phyloP scores from a whole-genome alignment of 2,329 filamentous ascomycete species.

The Podosphaera fusca region DNA sequence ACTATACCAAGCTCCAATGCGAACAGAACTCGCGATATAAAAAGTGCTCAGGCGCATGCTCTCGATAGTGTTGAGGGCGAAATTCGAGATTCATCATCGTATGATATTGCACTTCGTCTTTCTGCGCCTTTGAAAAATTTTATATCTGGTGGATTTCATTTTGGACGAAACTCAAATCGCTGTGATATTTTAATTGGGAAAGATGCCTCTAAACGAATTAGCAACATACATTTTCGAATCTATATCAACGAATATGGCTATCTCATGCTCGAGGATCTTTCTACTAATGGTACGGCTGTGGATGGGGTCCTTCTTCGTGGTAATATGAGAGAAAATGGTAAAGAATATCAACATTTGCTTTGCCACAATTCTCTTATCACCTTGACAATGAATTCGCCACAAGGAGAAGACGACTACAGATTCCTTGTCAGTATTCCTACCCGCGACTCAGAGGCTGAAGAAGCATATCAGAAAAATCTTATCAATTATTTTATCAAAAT shows the following conservation, averaged over 20 bases:
- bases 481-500: slow-evolving; percentile 34
- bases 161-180: slow-evolving; percentile 49
- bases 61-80: slow-evolving; percentile 4
- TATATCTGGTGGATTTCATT: slow-evolving; percentile 46
- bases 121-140: slow-evolving; percentile 50
- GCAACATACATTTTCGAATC: slow-evolving; percentile 90
- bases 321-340: slow-evolving; percentile 23
- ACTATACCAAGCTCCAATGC: slow-evolving; percentile 26
- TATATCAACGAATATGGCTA: slow-evolving; percentile 69
- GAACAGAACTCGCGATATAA: neutral
- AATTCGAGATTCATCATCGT: slow-evolving; percentile 9
- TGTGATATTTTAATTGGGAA: slow-evolving; percentile 50
- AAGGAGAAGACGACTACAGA: slow-evolving; percentile 32
- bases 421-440: slow-evolving; percentile 74
- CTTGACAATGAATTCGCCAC: slow-evolving; percentile 12
- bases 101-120: slow-evolving; percentile 57
- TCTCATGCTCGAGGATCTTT: slow-evolving; percentile 80
- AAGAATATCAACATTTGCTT: slow-evolving; percentile 16
- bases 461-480: slow-evolving; percentile 46
- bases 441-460: slow-evolving; percentile 40
- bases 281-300: slow-evolving; percentile 86
- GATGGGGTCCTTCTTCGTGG: slow-evolving; percentile 44
- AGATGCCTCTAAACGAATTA: slow-evolving; percentile 51
- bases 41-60: slow-evolving; percentile 17
- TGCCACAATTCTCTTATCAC: slow-evolving; percentile 14